Base-by-base conservation (phyloP, 768 basidiomycete species). In the Glaciozyma antarctica region DNA sequence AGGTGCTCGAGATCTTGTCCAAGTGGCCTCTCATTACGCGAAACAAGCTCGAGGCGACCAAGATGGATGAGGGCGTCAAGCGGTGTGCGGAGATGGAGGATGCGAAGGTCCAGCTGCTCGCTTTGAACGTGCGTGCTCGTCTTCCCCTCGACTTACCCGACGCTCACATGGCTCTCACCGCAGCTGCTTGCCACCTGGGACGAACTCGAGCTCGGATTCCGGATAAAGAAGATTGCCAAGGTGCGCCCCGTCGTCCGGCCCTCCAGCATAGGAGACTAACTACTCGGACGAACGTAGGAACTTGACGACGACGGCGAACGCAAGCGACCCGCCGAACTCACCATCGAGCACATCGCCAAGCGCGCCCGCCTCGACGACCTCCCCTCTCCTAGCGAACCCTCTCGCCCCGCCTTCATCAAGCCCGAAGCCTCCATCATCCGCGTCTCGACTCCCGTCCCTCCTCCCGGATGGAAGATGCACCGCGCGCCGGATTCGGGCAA, bases 21-120 rank as follows among this genome's bases (percentile, higher is more conserved):
- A 71, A 71, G 28, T 98, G 92, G 92, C 88, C 89, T 0, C 77
- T 95, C 44, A 79, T 88, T 58, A 84, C 85, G 51, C 82, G 88
- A 61, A 97, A 95, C 79, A 97, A 97, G 77, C 85, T 98, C 34
- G 88, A 92, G 64, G 90, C 92, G 68, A 83, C 85, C 22, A 83
- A 83, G 70, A 84, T 92, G 59, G 82, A 84, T 57, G 56, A 56
- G 34, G 47, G 32, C 21, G 60, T 74, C 41, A 16, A 30, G 19
- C 32, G n/a, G 12, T 63, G 63, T 15, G 38, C 52, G 22, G 64
- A 61, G 17, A 52, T 62, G 28, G 61, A 62, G 21, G 64, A 66
- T 22, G 65, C 53, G 16, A 61, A 55, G 38, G 59, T 62, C 3
- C 83, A 82, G 66, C 75, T 75, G 10, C 69, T 86, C 38, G 86